These are phyloP conservation scores for Psilocybe cubensis DNA, from an alignment of 768 basidiomycete genomes.

Conservation along the genomic window DNA sequence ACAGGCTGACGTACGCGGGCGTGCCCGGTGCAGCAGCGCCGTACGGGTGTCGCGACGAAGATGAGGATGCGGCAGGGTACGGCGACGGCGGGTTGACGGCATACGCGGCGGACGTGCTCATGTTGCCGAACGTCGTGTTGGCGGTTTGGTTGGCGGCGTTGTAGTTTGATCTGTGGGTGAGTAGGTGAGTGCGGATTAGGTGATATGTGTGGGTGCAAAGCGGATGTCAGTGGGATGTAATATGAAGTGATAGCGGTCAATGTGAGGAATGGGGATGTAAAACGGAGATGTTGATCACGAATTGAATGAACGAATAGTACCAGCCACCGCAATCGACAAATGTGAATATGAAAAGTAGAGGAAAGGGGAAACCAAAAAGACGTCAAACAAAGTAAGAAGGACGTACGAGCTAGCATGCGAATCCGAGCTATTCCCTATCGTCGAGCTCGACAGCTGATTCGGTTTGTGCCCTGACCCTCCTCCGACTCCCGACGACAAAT, in stretches of 20 bases:
- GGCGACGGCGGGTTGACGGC: constrained; percentile 12
- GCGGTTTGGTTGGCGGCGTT: constrained; percentile 8
- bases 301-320: no score
- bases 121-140: constrained; percentile 13
- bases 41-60: background rate
- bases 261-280: no score
- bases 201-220: no score
- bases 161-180: background rate
- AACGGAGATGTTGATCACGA: no score
- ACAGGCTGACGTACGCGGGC: background rate
- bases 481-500: constrained; percentile 1
- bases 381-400: background rate
- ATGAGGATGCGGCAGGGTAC: background rate
- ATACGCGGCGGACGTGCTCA: constrained; percentile 18
- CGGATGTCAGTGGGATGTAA: no score
- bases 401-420: constrained; percentile 20
- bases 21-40: background rate
- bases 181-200: no score
- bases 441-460: constrained; percentile 20
- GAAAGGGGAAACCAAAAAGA: background rate
- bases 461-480: constrained; percentile 14
- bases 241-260: no score
- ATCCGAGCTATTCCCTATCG: constrained; percentile 12
- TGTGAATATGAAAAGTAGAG: no score
- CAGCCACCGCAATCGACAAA: no score